Evolutionary conservation across 2,329 filamentous ascomycete genomes (phyloP), one percentile per base, ranked within the genome.

Genomic region (Epicoccum nigrum): DNA sequence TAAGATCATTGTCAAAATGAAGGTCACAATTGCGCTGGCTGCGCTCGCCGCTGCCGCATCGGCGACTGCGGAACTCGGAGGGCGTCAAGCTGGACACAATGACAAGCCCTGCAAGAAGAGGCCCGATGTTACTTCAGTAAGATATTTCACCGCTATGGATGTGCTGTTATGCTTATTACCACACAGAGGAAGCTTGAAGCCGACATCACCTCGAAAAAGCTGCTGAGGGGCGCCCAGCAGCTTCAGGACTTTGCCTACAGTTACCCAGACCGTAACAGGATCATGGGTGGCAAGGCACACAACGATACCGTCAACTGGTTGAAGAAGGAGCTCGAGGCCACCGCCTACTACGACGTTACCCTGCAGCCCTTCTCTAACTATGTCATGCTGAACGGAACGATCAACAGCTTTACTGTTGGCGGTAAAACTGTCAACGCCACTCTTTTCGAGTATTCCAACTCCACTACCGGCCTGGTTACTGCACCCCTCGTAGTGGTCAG

Each of bases 261-360:
- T 23, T 71, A 70, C 17, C 60, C 67, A 5, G 64, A 64, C 11
- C 60, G 70, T 11, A 77, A 76, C 51, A 62, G 74, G 20, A 62
- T 74, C 8, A 72, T 74, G 53, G 71, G 73, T 16, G 65, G 67
- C 4, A 47, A 52, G 13, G 75, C 68, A 7, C 73, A 76, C 59
- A 71, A 75, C 30, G 70, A 69, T 16, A 77, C 75, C 1, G 61
- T 76, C 37, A 63, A 72, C 7, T 75, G 67, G 54, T 60, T 77
- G 15, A 67, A 70, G 42, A 54, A 65, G 5, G 55, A 60, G 13
- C 60, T 73, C 9, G 64, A 67, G 45, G 46, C 62, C 2, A 64
- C 60, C 23, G 67, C 67, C 7, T 72, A 76, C 59, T 77, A 76
- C 60, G 67, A 69, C 27, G 63, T 74, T 11, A 59, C 65, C 1